These are phyloP conservation scores for Gracilaria domingensis DNA, from an alignment of 23 red algal species.

Conservation along the genomic window DNA sequence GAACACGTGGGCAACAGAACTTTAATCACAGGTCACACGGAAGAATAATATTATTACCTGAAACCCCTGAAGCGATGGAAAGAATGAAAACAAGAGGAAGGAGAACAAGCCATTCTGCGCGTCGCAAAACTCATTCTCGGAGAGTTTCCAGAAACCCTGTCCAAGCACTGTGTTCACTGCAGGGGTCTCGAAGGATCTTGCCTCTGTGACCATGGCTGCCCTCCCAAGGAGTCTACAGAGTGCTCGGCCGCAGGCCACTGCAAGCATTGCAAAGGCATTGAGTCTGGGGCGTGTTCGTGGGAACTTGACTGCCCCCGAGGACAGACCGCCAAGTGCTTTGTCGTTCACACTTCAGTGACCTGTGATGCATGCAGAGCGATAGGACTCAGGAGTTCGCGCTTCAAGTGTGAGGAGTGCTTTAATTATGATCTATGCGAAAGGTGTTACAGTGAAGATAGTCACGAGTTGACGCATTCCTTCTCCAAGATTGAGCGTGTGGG, in stretches of 20 bases:
- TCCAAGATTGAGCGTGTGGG: conserved; percentile 5
- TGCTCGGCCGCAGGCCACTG: background rate
- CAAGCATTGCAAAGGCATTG: conserved; percentile 1
- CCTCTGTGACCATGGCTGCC: background rate
- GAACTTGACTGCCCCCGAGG: background rate
- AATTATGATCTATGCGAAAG: conserved; percentile 34
- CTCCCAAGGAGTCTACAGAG: background rate
- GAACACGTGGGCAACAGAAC: no score
- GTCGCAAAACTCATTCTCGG: background rate
- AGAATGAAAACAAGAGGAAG: background rate
- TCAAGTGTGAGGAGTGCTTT: background rate
- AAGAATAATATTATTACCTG: background rate
- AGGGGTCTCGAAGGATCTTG: background rate
- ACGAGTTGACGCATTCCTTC: conserved; percentile 19
- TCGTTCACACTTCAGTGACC: background rate
- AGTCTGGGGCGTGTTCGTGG: background rate
- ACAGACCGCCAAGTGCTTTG: background rate
- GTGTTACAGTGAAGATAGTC: background rate
- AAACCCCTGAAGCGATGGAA: background rate
- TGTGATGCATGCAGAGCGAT: background rate
- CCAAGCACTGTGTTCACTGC: conserved; percentile 26
- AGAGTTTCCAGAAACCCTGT: background rate
- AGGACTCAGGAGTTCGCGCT: background rate
- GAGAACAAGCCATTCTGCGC: no score
- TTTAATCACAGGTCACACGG: no score